Base-by-base conservation (phyloP, 768 basidiomycete species). In the Lenzites betulinus region DNA sequence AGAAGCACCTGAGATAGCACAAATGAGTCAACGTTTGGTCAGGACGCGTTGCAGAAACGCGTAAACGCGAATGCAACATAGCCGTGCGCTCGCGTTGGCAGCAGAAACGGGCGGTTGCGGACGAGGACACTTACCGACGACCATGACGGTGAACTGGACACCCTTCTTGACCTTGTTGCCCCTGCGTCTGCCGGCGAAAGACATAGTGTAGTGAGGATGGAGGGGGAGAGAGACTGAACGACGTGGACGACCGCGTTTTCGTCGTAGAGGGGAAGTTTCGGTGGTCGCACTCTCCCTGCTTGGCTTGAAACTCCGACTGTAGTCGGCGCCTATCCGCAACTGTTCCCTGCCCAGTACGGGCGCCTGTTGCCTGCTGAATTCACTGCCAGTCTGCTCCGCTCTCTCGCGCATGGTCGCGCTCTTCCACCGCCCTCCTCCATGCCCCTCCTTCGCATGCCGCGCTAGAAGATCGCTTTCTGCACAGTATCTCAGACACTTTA, bases 101-200 rank as follows among this genome's bases (percentile, higher is more conserved):
- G 57, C 39, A n/a, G 18, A 47, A 52, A 18, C 33, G 58, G 20
- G 54, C 52, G 59, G 36, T 53, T 8, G 43, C 41, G 36, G 12
- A 25, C 51, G 36, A 38, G 22, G 47, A 60, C 28, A 58, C 93
- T 70, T 64, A 96, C 96, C 96, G 71, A 96, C 94, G 55, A 98
- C 96, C 93, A 95, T 95, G 70, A 98, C 75, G 67, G 96, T 98
- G 79, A 98, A 92, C 78, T 96, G 94, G 54, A 98, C 92, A 73
- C 95, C 96, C 86, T 98, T 98, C 81, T 98, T 98, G 77, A 92
- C 93, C 76, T 98, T 98, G 81, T 93, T 94, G 71, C 88, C 88
- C 73, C 90, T 84, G 73, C 90, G 88, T 79, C 89, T 85, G 71
- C 88, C 90, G 69, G 91, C 89, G 73, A 90, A 91, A 69, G 90